Base-by-base conservation (phyloP, 2,329 filamentous ascomycete species). In the Phialocephala subalpina region DNA sequence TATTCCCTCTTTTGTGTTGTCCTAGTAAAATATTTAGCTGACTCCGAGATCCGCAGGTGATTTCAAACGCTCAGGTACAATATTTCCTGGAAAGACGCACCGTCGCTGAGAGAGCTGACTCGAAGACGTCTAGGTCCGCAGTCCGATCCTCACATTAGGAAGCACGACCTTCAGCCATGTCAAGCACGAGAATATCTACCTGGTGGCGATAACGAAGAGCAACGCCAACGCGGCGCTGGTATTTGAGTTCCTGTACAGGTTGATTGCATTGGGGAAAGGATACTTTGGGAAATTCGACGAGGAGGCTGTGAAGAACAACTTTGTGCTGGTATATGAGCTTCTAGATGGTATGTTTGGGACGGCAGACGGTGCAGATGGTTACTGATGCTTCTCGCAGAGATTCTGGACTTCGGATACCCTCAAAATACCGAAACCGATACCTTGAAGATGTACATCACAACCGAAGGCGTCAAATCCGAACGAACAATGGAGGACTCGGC, bases 211-310 rank as follows among this genome's bases (percentile, higher is more conserved):
- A 74, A 98, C 94, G 65, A 99, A 98, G 84, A 97, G 94, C 83
- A 99, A 99, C 81, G 96, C 94, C 82, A 99, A 99, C 87, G 94
- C 94, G 14, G 97, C 97, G 49, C 87, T 99, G 64, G 93, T 99
- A 27, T 99, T 99, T 77, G 96, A 99, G 82, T 99, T 99, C 78
- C 84, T 99, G 68, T 98, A 98, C 83, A 89, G 94, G 73, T 83
- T 99, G 76, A 92, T 97, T 71, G 87, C 91, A 77, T 84, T 99
- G 70, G 96, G 96, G 49, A 94, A 92, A 82, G 93, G 94, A 65
- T 99, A 99, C 81, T 99, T 99, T 85, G 95, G 92, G 78, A 98
- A 98, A 81, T 97, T 99, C 77, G 96, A 99, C 77, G 96, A 99
- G 84, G 96, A 99, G 82, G 94, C 96, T 64, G 95, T 99, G 74